These are phyloP conservation scores for Vachellia pachyceras DNA, from an alignment of 306 rosid genomes.

Conservation along the genomic window DNA sequence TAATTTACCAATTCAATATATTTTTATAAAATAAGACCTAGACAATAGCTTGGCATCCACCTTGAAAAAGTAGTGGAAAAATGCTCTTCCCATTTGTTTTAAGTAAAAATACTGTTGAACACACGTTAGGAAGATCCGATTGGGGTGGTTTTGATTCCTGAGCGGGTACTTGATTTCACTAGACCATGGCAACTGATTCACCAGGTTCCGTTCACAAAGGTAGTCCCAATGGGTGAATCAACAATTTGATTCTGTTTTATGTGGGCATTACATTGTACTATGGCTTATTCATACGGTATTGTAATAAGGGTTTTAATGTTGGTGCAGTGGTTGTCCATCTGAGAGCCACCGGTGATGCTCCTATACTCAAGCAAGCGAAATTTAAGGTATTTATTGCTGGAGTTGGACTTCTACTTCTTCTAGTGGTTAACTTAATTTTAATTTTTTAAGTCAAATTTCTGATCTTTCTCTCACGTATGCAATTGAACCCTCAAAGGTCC, in stretches of 20 bases:
- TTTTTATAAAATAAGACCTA: too few species aligned
- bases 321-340: slow-evolving; percentile 89
- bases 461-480: background rate
- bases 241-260: slow-evolving; percentile 2
- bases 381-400: slow-evolving; percentile 67
- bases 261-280: background rate
- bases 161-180: background rate
- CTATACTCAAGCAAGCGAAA: slow-evolving; percentile 89
- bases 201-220: slow-evolving; percentile 75
- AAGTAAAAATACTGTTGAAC: too few species aligned
- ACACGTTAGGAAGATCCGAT: too few species aligned
- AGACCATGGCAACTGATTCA: slow-evolving; percentile 66
- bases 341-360: slow-evolving; percentile 98
- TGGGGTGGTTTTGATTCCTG: background rate
- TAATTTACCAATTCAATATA: too few species aligned
- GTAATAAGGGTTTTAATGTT: slow-evolving; percentile 32
- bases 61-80: too few species aligned
- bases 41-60: too few species aligned
- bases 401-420: background rate
- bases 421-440: too few species aligned
- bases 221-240: slow-evolving; percentile 26
- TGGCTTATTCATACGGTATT: slow-evolving; percentile 14
- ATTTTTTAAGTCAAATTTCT: slow-evolving; percentile 4
- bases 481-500: background rate
- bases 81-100: too few species aligned